Conservation (phyloP, 2,329 filamentous ascomycete genomes). For the Trichoderma cornu-damae region DNA sequence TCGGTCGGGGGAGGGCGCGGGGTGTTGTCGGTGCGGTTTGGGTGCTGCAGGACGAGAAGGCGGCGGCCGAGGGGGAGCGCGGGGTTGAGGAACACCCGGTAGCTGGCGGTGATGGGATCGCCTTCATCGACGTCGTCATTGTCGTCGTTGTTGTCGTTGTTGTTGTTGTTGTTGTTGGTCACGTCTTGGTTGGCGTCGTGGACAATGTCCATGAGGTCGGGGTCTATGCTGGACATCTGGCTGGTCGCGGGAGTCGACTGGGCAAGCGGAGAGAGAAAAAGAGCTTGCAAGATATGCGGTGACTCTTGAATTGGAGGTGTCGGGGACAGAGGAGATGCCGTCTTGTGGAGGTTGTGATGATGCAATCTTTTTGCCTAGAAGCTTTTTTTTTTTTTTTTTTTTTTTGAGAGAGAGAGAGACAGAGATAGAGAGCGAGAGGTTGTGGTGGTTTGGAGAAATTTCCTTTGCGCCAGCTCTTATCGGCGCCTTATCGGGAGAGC, state of each 20-base stretch:
- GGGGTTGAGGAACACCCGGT: slow-evolving; percentile 83
- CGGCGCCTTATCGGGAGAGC: slow-evolving; percentile 26
- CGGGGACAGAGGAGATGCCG: not conserved
- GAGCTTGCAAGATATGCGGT: too few relatives aligned
- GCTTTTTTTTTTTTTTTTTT: too few relatives aligned
- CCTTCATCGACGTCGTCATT: slow-evolving; percentile 31
- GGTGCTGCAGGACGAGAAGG: slow-evolving; percentile 82
- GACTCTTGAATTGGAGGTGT: not conserved
- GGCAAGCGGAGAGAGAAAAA: too few relatives aligned
- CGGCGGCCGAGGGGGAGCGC: slow-evolving; percentile 56
- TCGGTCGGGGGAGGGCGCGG: slow-evolving; percentile 54
- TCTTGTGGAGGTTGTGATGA: too few relatives aligned
- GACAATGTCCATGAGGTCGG: slow-evolving; percentile 26
- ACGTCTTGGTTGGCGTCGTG: slow-evolving; percentile 19
- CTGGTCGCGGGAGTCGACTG: not conserved
- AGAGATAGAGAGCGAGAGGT: too few relatives aligned
- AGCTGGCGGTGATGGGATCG: slow-evolving; percentile 68
- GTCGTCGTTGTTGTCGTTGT: not conserved
- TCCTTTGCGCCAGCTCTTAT: slow-evolving; percentile 15
- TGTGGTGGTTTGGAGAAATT: slow-evolving; percentile 18
- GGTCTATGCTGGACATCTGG: slow-evolving; percentile 19
- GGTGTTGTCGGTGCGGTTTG: slow-evolving; percentile 62
- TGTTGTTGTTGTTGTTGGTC: not conserved
- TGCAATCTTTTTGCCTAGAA: too few relatives aligned
- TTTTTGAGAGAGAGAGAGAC: too few relatives aligned